Conservation (phyloP, 176 grass and related monocot genomes). For the Paspalum vaginatum region DNA sequence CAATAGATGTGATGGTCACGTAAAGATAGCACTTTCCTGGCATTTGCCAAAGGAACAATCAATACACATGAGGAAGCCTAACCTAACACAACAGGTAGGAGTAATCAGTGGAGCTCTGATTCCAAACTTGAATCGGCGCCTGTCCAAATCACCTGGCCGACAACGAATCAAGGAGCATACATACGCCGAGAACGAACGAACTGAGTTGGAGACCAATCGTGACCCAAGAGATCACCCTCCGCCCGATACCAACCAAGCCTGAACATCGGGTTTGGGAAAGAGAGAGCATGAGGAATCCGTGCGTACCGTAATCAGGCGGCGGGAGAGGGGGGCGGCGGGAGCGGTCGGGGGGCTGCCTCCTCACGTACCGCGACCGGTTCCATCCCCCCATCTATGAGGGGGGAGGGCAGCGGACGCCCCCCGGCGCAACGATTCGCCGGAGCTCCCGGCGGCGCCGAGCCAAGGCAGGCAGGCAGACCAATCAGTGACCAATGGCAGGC, state of each 20-base stretch:
- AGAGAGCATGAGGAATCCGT: no score
- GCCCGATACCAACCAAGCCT: no score
- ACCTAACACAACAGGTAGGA: not conserved
- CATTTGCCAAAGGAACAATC: not conserved
- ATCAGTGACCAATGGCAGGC: not conserved
- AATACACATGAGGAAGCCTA: not conserved
- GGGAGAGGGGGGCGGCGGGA: constrained; percentile 10
- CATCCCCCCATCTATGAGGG: not conserved
- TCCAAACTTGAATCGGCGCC: no score
- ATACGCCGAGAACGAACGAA: no score
- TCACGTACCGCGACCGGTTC: not conserved
- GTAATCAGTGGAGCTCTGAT: no score
- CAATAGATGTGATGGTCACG: not conserved
- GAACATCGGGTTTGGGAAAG: no score
- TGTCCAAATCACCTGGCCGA: no score
- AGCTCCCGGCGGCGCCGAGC: not conserved
- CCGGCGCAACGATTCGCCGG: not conserved
- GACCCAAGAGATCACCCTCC: no score
- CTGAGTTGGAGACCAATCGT: no score
- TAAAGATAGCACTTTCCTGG: constrained; percentile 18
- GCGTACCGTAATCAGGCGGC: not conserved
- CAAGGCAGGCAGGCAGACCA: not conserved
- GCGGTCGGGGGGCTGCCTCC: not conserved
- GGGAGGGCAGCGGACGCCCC: not conserved
- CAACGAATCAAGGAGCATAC: no score